Percentiles rank a stretch among this genome's conserved stretches.
Evolutionary conservation across 257 asterid genomes (phyloP).

Genomic region (Solanum sparsipilum): DNA sequence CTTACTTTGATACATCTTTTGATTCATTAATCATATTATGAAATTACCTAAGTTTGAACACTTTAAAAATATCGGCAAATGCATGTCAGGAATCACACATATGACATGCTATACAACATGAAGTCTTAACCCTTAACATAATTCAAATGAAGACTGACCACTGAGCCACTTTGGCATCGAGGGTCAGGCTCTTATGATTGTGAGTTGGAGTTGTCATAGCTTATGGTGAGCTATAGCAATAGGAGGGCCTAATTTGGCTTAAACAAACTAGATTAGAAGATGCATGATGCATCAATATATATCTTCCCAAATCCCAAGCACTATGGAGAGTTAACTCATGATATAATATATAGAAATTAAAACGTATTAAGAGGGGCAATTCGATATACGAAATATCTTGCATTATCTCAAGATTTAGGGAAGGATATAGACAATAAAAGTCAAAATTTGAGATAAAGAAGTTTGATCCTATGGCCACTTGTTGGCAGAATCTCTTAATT

Average conservation of each 20-base stretch:
- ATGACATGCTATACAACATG: no score
- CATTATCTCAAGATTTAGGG: not conserved
- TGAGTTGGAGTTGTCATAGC: not conserved
- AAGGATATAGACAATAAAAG: not conserved
- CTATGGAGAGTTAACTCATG: not conserved
- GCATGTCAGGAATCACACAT: not conserved
- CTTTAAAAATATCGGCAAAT: not conserved
- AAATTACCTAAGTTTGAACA: not conserved
- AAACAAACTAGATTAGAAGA: not conserved
- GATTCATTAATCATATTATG: not conserved
- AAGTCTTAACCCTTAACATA: not conserved
- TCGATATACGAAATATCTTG: not conserved
- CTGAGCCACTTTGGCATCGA: not conserved
- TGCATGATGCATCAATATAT: not conserved
- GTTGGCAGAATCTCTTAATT: not conserved
- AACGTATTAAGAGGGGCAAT: accelerated
- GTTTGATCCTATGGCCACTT: not conserved
- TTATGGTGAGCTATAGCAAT: not conserved
- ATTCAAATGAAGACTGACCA: not conserved
- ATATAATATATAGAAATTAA: not conserved
- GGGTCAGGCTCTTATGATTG: not conserved
- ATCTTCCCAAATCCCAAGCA: not conserved
- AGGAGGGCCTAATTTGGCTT: not conserved
- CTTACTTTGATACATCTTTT: not conserved
- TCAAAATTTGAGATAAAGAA: not conserved